Conservation (phyloP, 768 basidiomycete genomes). For the Heimioporus sp. region DNA sequence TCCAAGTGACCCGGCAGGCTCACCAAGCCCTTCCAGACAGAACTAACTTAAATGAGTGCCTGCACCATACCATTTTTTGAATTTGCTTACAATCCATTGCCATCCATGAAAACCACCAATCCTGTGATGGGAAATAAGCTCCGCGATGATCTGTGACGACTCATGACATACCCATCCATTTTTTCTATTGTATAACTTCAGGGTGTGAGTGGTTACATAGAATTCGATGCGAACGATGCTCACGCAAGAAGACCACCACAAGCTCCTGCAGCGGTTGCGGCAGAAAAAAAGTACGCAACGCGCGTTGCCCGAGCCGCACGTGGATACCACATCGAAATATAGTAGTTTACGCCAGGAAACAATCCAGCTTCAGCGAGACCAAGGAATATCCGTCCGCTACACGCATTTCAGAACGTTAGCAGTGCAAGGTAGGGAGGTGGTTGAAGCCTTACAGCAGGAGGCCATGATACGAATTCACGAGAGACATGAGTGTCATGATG, state of each 20-base stretch:
- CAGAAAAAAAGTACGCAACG: not conserved
- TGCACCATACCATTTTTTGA: not conserved
- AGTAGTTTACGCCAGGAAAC: not conserved
- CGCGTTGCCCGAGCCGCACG: constrained; percentile 1
- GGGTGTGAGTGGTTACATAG: not conserved
- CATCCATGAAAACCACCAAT: not conserved
- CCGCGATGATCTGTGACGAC: not conserved
- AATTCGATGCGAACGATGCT: not conserved
- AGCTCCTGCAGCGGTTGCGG: not conserved
- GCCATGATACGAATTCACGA: not conserved
- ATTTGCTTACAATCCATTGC: constrained; percentile 5
- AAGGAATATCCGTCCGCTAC: not conserved
- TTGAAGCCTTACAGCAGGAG: not conserved
- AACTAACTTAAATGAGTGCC: not conserved
- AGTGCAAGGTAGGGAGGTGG: not conserved
- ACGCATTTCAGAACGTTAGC: not conserved
- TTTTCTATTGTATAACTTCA: not conserved
- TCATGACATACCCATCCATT: constrained; percentile 1
- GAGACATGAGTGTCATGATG: constrained; percentile 1
- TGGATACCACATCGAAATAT: constrained; percentile 2
- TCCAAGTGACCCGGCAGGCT: not conserved
- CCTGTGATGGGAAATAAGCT: not conserved
- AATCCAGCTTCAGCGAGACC: constrained; percentile 1
- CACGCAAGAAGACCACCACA: constrained; percentile 1
- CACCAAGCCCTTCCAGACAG: not conserved